Conservation (phyloP, 1,284 basidiomycete species). For the Naganishia cerealis region DNA sequence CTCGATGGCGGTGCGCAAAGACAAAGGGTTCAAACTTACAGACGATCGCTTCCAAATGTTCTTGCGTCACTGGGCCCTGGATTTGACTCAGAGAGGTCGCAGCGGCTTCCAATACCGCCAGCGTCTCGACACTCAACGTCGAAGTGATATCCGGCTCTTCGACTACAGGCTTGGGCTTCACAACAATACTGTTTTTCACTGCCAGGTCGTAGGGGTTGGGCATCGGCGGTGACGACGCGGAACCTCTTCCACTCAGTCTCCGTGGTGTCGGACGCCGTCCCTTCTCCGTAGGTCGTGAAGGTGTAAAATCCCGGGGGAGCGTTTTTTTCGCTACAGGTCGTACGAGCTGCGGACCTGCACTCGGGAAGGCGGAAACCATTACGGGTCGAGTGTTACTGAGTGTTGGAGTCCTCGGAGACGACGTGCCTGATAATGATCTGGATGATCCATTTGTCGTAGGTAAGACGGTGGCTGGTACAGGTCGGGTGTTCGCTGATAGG, state of each 20-base stretch:
- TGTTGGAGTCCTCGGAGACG: slow-evolving; percentile 8
- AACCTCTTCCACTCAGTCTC: neutral
- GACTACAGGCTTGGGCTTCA: neutral
- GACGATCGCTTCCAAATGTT: slow-evolving; percentile 28
- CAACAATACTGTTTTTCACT: neutral
- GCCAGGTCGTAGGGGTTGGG: slow-evolving; percentile 4
- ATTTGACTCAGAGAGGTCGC: slow-evolving; percentile 19
- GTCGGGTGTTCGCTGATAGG: slow-evolving; percentile 2
- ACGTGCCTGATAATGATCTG: neutral
- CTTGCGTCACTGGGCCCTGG: slow-evolving; percentile 18
- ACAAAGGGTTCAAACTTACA: neutral
- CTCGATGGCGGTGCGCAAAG: neutral
- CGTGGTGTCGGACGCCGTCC: slow-evolving; percentile 10
- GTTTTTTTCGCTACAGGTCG: slow-evolving; percentile 14
- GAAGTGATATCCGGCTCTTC: slow-evolving; percentile 16
- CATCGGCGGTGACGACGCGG: slow-evolving; percentile 1
- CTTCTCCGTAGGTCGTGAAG: slow-evolving; percentile 10
- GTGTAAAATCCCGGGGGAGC: slow-evolving; percentile 12
- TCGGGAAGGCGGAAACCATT: neutral
- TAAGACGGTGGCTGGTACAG: slow-evolving; percentile 14
- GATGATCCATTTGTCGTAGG: slow-evolving; percentile 4
- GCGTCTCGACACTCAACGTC: slow-evolving; percentile 12
- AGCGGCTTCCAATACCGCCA: slow-evolving; percentile 20
- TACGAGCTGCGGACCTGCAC: neutral
- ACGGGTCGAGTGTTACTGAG: slow-evolving; percentile 4